A percentile compares a stretch with the other conserved stretches of the same genome.
Evolutionary conservation across 768 basidiomycete genomes (phyloP).

Genomic region (Naganishia vishniacii): DNA sequence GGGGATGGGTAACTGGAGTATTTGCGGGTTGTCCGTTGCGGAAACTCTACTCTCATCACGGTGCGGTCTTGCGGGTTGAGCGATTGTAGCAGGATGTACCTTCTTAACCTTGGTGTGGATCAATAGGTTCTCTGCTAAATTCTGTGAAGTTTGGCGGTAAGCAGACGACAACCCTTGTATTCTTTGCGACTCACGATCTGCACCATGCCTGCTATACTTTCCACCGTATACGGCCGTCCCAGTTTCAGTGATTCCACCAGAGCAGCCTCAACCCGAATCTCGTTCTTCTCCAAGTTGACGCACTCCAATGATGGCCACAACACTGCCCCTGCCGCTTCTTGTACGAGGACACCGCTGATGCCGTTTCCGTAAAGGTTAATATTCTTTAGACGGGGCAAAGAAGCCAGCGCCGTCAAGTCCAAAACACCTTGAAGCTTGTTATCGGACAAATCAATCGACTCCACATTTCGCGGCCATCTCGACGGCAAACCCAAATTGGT

Average conservation of each 20-base stretch:
- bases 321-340: neutral
- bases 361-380: constrained; percentile 1
- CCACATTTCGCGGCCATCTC: constrained; percentile 22
- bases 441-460: constrained; percentile 19
- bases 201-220: neutral
- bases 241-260: constrained; percentile 1
- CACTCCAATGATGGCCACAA: constrained; percentile 13
- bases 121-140: neutral
- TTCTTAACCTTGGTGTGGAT: neutral
- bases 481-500: constrained; percentile 17
- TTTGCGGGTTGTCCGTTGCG: neutral
- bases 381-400: constrained; percentile 1
- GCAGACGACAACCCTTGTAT: no score
- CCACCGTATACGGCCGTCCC: constrained; percentile 4
- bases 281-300: constrained; percentile 15
- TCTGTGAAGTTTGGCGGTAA: neutral
- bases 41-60: neutral
- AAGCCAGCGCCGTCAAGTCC: constrained; percentile 8
- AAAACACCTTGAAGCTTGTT: constrained; percentile 18
- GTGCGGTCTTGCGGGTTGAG: neutral
- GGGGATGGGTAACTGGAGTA: neutral
- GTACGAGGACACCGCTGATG: neutral
- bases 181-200: neutral
- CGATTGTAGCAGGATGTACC: neutral
- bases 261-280: neutral